Base-by-base conservation (phyloP, 2,329 filamentous ascomycete genomes). In the Monilinia vaccinii-corymbosi region DNA sequence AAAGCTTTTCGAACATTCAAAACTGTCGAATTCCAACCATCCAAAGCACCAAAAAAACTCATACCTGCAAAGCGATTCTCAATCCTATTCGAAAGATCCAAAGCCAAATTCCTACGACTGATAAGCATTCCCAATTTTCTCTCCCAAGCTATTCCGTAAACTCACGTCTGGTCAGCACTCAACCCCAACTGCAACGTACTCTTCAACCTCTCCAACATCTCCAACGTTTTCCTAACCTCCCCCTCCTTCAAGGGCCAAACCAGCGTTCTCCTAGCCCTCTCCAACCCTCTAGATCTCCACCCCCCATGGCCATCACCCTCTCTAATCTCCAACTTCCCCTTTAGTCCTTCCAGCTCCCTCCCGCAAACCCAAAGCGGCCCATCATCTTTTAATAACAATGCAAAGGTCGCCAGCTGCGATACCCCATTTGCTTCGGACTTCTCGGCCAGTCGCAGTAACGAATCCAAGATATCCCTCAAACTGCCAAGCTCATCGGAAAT, bases 171-270 rank as follows among this genome's bases (percentile, higher is more conserved):
- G 50, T 67, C 65, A 2, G 63, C 60, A 48, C 62, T 61, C 28
- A 67, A 45, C 6, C 63, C 65, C n/a, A 67, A 53, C 18, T 57
- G 49, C 51, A 67, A 58, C 23, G 61, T 65, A 36, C 60, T 61
- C 49, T 67, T 66, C 28, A 59, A 61, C 53, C 64, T 62, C 31
- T 66, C 65, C 14, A 67, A n/a, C 9, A 52, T 50, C 6, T 47
- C 48, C 49, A 66, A 40, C 8, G 62, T 61, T 34, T 58, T 64
- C 31, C 46, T 56, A 32, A 64, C 52, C 16, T 66, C 64, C 2
- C 49, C 55, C 50, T 66, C 62, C 40, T 63, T 63, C 10, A 67
- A 48, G 3, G 65, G 65, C 65, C 65, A 67, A 3, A 61, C 56
- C 32, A 66, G 36, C 9, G 40, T 56, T 14, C 57, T 62, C n/a